Evolutionary conservation across 176 grass and related monocot genomes (phyloP).

Genomic region (Aechmea fasciata): DNA sequence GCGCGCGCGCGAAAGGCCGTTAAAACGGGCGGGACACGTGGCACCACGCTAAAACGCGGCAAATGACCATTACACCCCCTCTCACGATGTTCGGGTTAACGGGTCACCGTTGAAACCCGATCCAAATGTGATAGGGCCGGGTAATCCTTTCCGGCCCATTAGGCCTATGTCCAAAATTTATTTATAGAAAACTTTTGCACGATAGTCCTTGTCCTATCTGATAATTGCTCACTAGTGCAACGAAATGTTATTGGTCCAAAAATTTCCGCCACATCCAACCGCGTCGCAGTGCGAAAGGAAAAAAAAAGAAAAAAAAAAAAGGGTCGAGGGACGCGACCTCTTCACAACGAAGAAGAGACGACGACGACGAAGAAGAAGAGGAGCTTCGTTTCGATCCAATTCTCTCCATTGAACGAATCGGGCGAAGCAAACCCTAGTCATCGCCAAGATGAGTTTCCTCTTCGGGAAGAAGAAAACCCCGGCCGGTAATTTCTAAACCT

Average conservation of each 20-base stretch:
- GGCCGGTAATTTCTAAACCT: constrained; percentile 28
- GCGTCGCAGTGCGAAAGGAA: background rate
- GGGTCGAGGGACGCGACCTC: background rate
- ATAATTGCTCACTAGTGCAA: background rate
- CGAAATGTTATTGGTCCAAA: background rate
- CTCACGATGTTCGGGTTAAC: no score
- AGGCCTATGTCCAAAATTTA: no score
- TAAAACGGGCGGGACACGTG: constrained; percentile 12
- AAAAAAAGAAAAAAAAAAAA: no score
- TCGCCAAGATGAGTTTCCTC: constrained; percentile 60
- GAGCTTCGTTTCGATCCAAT: background rate
- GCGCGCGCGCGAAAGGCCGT: background rate
- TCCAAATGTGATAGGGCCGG: no score
- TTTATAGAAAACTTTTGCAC: background rate
- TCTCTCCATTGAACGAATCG: background rate
- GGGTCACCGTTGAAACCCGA: no score
- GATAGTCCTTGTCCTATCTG: background rate
- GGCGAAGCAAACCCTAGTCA: background rate
- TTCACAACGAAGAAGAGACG: background rate
- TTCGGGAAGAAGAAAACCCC: constrained; percentile 85
- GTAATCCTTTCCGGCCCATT: no score
- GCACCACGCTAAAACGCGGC: background rate
- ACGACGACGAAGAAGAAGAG: background rate
- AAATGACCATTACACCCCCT: no score
- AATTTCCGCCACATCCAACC: background rate